phyloP scores from a whole-genome alignment of 148 eudicot species.

The Camellia lanceoleosa region DNA sequence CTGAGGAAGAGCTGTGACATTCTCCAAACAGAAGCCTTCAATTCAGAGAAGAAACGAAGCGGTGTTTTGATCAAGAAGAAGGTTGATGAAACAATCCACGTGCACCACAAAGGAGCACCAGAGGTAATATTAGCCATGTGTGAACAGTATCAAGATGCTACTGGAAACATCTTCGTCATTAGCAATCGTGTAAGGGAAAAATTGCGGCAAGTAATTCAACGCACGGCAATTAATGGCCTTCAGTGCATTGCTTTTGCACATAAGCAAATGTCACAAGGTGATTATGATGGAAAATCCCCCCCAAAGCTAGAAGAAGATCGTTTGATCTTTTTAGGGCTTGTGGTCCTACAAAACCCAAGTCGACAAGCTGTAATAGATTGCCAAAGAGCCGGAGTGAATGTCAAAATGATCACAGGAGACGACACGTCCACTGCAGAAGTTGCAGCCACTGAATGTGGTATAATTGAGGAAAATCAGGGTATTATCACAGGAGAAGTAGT shows the following conservation, averaged over 20 bases:
- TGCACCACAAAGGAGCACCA: conserved; percentile 30
- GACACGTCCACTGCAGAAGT: conserved; percentile 18
- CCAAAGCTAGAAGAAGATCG: neutral
- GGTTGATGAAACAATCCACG: conserved; percentile 11
- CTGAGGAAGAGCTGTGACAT: conserved; percentile 8
- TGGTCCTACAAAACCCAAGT: conserved; percentile 17
- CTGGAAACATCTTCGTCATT: conserved; percentile 9
- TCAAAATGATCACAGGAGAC: conserved; percentile 24
- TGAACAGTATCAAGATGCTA: conserved; percentile 4
- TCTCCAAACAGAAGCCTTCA: conserved; percentile 14
- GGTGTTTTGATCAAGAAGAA: conserved; percentile 19
- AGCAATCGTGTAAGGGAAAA: neutral
- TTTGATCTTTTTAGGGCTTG: conserved; percentile 16
- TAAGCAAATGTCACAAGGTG: neutral
- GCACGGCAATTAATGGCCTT: conserved; percentile 14
- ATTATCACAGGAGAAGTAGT: neutral
- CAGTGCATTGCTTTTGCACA: conserved; percentile 26
- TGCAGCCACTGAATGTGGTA: conserved; percentile 26
- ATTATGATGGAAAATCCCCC: neutral
- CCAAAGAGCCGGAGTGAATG: conserved; percentile 6
- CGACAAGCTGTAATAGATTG: conserved; percentile 17
- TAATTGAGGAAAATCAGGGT: conserved; percentile 10
- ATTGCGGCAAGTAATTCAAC: conserved; percentile 12
- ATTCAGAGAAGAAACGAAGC: conserved; percentile 19
- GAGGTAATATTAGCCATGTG: conserved; percentile 22